Evolutionary conservation across 768 basidiomycete species (phyloP).

Genomic region (Pleurotus djamor): DNA sequence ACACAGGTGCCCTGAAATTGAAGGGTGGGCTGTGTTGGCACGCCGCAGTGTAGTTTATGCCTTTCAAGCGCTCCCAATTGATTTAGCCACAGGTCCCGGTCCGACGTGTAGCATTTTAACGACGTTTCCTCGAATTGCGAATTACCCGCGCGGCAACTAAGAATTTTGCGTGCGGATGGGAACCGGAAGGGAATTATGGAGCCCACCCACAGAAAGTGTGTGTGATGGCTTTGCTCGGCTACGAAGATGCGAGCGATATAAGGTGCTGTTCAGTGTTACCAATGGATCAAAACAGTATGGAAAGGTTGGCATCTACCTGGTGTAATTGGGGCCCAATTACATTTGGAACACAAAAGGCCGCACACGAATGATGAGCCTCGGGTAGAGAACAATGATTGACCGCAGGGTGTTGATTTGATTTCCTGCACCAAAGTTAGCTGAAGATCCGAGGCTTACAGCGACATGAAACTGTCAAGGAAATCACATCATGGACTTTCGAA

Average conservation of each 20-base stretch:
- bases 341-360: too few species aligned
- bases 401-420: background rate
- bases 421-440: background rate
- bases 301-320: too few species aligned
- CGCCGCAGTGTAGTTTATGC: constrained; percentile 1
- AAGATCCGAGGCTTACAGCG: background rate
- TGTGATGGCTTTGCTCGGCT: too few species aligned
- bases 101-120: background rate
- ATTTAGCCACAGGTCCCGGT: background rate
- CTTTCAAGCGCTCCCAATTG: background rate
- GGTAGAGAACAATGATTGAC: constrained; percentile 2
- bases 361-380: background rate
- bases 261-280: background rate
- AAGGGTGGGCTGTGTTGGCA: background rate
- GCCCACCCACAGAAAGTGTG: too few species aligned
- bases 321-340: too few species aligned
- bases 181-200: too few species aligned
- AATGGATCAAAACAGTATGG: background rate
- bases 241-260: too few species aligned
- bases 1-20: background rate
- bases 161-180: too few species aligned
- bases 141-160: background rate
- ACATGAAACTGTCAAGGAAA: background rate
- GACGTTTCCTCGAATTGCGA: background rate
- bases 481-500: background rate